Evolutionary conservation across 169 alveolate species (phyloP).

Genomic region (Eimeria praecox): DNA sequence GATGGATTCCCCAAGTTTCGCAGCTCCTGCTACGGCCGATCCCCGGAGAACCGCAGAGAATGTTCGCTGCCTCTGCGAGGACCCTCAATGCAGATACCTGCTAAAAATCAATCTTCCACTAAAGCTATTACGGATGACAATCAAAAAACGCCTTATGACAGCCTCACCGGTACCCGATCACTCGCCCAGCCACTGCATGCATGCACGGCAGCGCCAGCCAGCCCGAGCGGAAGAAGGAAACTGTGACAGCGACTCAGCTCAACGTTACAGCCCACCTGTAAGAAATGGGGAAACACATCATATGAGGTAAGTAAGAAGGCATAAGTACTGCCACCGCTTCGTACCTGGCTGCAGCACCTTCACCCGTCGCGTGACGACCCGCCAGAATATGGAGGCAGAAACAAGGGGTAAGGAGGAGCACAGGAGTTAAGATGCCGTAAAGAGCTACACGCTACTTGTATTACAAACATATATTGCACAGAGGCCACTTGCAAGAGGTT

Average conservation of each 20-base stretch:
- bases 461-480: too few species aligned
- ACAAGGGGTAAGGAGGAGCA: too few species aligned
- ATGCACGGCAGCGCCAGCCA: neutral
- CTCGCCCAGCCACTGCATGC: slow-evolving; percentile 37
- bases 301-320: neutral
- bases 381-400: neutral
- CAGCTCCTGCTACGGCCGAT: neutral
- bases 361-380: neutral
- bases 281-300: neutral
- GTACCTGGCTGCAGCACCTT: neutral
- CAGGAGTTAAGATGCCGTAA: neutral
- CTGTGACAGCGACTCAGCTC: neutral
- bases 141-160: neutral
- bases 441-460: too few species aligned
- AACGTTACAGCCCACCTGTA: neutral
- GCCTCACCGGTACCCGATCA: neutral
- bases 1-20: neutral
- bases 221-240: neutral
- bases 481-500: neutral
- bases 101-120: neutral
- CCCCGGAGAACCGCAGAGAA: neutral
- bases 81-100: neutral
- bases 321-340: neutral
- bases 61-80: neutral
- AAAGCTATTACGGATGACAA: neutral